Evolutionary conservation across 2,329 filamentous ascomycete species (phyloP), one percentile per base, ranked within the genome.

Genomic region (Penicillium sp.): DNA sequence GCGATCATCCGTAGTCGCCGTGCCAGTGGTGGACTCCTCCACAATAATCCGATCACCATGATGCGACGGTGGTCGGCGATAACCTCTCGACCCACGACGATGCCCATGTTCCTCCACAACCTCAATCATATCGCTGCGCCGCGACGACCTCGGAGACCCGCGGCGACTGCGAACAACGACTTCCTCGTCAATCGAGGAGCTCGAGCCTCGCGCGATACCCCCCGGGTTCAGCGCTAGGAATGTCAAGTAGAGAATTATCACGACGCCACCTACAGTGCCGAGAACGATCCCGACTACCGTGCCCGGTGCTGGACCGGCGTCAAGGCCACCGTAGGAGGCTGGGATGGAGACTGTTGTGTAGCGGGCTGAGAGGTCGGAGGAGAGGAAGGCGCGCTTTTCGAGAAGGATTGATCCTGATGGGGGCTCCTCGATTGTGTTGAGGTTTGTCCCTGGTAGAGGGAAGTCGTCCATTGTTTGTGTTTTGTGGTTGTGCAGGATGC

Each of bases 221-320:
- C 72, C 73, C 24, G 77, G 71, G 52, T 78, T 77, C 24, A 82
- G 67, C n/a, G 72, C 73, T 2, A 76, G 73, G 64, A 81, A 82
- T 50, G 84, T 57, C 10, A 84, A 62, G 66, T 79, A 78, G 24
- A 84, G 68, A 10, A 84, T 55, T 27, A 85, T 70, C 26, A 84
- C 65, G 65, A 84, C 80, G 46, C 76, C 82, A 23, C 69, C 74
- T 41, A 80, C 70, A 52, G 64, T 61, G 68, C 78, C 58, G 63
- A 81, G 66, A 55, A 74, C 80, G 51, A 87, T 86, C 48, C 84
- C 85, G 8, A 78, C 83, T 1, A 87, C 79, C 32, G 79, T 78
- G 47, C 82, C 84, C 0, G 84, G 79, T 1, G 75, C 40, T 0
- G 83, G 83, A 5, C 82, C 79, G 21, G 71, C 62, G 64, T 80